A percentile compares a stretch with the other conserved stretches of the same genome.
Evolutionary conservation across 768 basidiomycete species (phyloP).

Genomic region (Collybiopsis confluens): DNA sequence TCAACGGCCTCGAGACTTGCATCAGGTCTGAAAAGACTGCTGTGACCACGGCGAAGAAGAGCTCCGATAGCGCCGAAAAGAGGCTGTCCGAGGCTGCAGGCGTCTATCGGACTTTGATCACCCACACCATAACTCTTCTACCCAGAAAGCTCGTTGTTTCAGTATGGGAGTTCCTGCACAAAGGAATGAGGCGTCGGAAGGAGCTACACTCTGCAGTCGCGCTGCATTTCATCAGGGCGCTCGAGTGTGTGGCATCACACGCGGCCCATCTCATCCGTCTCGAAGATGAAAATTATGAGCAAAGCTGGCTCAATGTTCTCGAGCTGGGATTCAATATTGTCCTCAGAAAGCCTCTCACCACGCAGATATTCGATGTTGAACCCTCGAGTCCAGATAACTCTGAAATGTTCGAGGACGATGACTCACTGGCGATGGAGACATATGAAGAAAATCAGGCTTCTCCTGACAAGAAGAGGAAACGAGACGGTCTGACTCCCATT

Average conservation of each 20-base stretch:
- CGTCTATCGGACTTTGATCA: constrained; percentile 69
- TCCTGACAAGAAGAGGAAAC: constrained; percentile 20
- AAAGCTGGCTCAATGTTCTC: constrained; percentile 61
- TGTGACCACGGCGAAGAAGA: constrained; percentile 30
- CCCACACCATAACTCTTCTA: constrained; percentile 53
- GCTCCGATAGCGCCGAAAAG: constrained; percentile 43
- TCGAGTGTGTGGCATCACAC: constrained; percentile 61
- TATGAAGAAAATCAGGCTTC: constrained; percentile 9
- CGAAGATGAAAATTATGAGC: constrained; percentile 31
- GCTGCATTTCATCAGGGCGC: constrained; percentile 76
- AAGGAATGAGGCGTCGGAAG: constrained; percentile 50
- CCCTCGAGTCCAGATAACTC: constrained; percentile 23
- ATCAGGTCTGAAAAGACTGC: constrained; percentile 60
- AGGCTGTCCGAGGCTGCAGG: constrained; percentile 66
- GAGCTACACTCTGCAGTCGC: constrained; percentile 61
- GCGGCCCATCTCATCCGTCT: constrained; percentile 78
- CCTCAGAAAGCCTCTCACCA: constrained; percentile 51
- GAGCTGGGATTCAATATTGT: constrained; percentile 76
- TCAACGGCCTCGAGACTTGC: constrained; percentile 66
- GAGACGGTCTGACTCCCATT: constrained; percentile 13
- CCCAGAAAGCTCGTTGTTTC: constrained; percentile 50
- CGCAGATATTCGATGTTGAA: constrained; percentile 25
- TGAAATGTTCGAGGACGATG: constrained; percentile 28
- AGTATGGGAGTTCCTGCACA: constrained; percentile 61
- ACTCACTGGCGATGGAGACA: constrained; percentile 18